A percentile compares a stretch with the other conserved stretches of the same genome.
Conservation (phyloP, 2,329 filamentous ascomycete species). For the Trichoderma brevicompactum region DNA sequence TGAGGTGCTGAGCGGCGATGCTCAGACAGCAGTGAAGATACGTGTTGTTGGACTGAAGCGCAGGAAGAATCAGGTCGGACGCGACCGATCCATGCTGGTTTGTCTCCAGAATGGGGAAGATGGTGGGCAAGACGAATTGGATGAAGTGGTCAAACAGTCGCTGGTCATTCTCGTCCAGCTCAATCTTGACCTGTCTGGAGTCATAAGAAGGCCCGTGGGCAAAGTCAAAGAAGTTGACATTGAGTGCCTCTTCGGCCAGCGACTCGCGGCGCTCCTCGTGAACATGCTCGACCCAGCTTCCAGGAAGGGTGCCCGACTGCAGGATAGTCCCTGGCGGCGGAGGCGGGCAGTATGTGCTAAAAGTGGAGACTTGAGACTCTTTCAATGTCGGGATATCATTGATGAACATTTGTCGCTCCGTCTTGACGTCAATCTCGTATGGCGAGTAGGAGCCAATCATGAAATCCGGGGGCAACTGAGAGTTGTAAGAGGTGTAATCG, state of each 20-base stretch:
- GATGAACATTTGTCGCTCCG: slow-evolving; percentile 90
- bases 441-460: slow-evolving; percentile 67
- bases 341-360: slow-evolving; percentile 85
- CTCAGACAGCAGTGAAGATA: slow-evolving; percentile 96
- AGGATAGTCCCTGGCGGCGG: slow-evolving; percentile 71
- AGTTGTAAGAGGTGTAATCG: slow-evolving; percentile 66
- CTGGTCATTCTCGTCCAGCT: slow-evolving; percentile 86
- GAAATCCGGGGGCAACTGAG: slow-evolving; percentile 65
- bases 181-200: slow-evolving; percentile 71
- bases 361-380: slow-evolving; percentile 89
- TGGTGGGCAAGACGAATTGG: slow-evolving; percentile 79
- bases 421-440: slow-evolving; percentile 95
- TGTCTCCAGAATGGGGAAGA: slow-evolving; percentile 90
- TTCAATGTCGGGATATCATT: slow-evolving; percentile 84
- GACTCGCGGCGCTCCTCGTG: slow-evolving; percentile 61
- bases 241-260: slow-evolving; percentile 66
- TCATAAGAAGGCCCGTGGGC: slow-evolving; percentile 67
- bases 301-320: slow-evolving; percentile 62
- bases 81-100: slow-evolving; percentile 84
- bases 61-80: slow-evolving; percentile 81
- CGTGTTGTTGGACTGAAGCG: slow-evolving; percentile 86
- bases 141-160: slow-evolving; percentile 89
- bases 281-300: slow-evolving; percentile 61
- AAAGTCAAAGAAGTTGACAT: slow-evolving; percentile 84
- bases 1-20: slow-evolving; percentile 89